Evolutionary conservation across 2,329 filamentous ascomycete species (phyloP), one percentile per base, ranked within the genome.

Genomic region (Boeremia lycopersici): DNA sequence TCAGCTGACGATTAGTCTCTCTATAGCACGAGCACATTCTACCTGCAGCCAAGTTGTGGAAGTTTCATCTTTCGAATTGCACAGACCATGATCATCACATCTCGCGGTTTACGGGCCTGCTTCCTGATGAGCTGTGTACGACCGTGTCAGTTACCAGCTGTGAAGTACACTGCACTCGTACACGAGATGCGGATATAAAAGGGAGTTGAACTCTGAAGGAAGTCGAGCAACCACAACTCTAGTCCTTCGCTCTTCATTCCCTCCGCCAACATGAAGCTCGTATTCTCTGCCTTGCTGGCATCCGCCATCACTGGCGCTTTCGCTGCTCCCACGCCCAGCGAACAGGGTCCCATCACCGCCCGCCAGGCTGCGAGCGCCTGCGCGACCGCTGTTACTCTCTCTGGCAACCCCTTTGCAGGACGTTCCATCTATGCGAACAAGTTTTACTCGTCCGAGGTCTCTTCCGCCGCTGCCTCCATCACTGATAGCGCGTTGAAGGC

Each of bases 391-490:
- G 72, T 75, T 48, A 74, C 69, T 45, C 69, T 75, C 45, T 64
- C 79, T 12, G 85, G 84, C 28, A 84, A 84, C 65, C 80, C 81
- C 2, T 84, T 84, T 59, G 69, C 73, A 17, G 78, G 77, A 30
- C 78, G 80, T 59, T 75, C 80, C 53, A 74, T 82, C 53, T 82
- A 82, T 58, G 78, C 77, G 49, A 83, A 84, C 67, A 76, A 79
- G 15, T 82, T 80, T 65, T 84, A 84, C 70, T 75, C 80, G 19
- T 79, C 80, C 6, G 81, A 84, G 65, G 79, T 84, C 52, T 77
- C 77, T 39, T 79, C 74, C 17, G 77, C 82, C 28, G 88, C 87
- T 17, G 81, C 89, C 29, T 85, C 87, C 15, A 85, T 84, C 31
- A 68, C 65, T 34, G 71, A 73, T 44, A 61, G 81, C 12, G 76